These are phyloP conservation scores for Claviceps humidiphila DNA, from an alignment of 2,329 filamentous ascomycete genomes.

Conservation along the genomic window DNA sequence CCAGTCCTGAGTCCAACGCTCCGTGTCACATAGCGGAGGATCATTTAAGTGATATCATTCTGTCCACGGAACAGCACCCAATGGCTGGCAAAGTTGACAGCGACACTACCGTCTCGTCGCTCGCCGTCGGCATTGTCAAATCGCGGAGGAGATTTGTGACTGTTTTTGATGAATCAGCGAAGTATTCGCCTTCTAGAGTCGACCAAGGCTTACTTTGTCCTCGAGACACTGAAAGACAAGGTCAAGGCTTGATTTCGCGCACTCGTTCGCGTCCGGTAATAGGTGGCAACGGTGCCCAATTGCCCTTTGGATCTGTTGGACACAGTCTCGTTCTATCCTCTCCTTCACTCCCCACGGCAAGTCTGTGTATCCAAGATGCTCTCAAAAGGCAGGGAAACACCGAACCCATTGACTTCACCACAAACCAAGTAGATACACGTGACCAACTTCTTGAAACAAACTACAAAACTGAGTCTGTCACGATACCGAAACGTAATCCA, in stretches of 20 bases:
- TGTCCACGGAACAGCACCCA: background rate
- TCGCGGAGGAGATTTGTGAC: constrained; percentile 2
- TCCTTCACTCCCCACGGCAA: background rate
- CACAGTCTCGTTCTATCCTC: background rate
- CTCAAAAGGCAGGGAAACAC: background rate
- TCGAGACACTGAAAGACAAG: background rate
- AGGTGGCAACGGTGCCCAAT: background rate
- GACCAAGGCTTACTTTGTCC: constrained; percentile 3
- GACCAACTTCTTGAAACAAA: background rate
- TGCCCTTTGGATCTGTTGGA: background rate
- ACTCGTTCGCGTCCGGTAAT: background rate
- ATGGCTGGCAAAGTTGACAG: background rate
- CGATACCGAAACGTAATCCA: background rate
- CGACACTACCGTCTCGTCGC: background rate
- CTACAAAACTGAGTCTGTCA: background rate
- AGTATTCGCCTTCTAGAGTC: background rate
- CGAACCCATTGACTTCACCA: background rate
- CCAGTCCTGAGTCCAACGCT: background rate
- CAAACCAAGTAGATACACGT: background rate
- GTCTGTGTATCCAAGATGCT: background rate
- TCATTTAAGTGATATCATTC: background rate
- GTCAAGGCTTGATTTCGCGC: background rate
- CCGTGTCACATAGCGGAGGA: background rate
- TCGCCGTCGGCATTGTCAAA: background rate
- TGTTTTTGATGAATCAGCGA: background rate